Percentiles rank a stretch among this genome's conserved stretches.
These are phyloP conservation scores for Leishmania tarentolae DNA, from an alignment of 208 protist genomes.

Conservation along the genomic window DNA sequence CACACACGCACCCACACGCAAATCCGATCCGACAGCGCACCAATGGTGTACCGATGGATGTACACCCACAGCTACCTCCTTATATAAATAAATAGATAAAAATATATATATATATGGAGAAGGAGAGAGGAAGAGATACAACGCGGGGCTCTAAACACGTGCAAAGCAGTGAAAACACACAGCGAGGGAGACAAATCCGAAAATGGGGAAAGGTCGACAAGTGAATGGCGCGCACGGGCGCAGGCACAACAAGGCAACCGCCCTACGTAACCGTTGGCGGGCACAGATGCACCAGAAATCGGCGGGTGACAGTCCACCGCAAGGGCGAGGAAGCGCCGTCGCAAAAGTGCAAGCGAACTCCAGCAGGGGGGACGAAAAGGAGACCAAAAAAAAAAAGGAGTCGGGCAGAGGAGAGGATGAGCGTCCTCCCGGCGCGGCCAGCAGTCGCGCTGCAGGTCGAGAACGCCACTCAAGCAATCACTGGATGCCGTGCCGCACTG, in stretches of 20 bases:
- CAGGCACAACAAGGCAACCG: neutral
- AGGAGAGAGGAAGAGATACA: neutral
- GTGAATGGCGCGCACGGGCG: neutral
- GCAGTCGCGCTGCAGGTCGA: too few species aligned
- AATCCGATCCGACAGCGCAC: neutral
- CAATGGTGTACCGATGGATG: too few species aligned
- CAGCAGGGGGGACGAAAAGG: neutral
- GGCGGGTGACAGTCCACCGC: neutral
- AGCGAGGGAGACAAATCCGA: neutral
- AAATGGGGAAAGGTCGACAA: neutral
- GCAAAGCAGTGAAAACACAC: neutral
- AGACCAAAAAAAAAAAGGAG: neutral
- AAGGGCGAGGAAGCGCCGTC: neutral
- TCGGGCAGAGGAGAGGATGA: neutral
- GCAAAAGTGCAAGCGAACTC: neutral
- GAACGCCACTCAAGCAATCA: too few species aligned
- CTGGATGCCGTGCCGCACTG: too few species aligned
- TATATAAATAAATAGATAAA: neutral
- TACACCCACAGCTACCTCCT: neutral
- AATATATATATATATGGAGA: neutral
- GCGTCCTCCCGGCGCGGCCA: too few species aligned
- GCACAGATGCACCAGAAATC: constrained; percentile 10
- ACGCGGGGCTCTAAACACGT: neutral
- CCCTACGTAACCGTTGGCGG: neutral
- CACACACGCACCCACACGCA: neutral